Percentiles rank a stretch among this genome's conserved stretches.
These are phyloP conservation scores for Adansonia madagascariensis DNA, from an alignment of 441 rosid genomes.

Conservation along the genomic window DNA sequence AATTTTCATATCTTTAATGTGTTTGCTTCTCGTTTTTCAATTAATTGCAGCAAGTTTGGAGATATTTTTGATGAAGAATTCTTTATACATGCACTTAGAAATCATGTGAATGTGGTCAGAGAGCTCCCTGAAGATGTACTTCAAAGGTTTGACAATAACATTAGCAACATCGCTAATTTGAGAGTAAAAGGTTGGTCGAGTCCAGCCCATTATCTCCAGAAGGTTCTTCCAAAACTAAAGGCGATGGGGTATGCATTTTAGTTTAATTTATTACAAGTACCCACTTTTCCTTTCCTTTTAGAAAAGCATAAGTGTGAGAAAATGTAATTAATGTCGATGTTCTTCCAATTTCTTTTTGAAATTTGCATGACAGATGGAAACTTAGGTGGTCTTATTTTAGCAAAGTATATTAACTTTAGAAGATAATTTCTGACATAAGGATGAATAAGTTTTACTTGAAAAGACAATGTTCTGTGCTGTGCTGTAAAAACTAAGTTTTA, in stretches of 20 bases:
- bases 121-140: constrained; percentile 84
- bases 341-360: constrained; percentile 4
- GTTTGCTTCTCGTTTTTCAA: not conserved
- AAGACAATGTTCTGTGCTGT: not conserved
- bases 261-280: constrained; percentile 7
- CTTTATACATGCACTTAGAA: constrained; percentile 74
- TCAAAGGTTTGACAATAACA: constrained; percentile 76
- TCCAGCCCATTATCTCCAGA: constrained; percentile 78
- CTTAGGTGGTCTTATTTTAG: constrained; percentile 6
- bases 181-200: constrained; percentile 96
- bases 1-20: constrained; percentile 15
- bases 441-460: not conserved
- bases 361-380: not conserved
- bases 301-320: constrained; percentile 1
- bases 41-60: constrained; percentile 71
- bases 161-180: constrained; percentile 88
- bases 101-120: constrained; percentile 73
- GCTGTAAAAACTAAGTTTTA: not conserved
- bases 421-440: not conserved
- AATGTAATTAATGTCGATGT: not conserved
- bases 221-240: constrained; percentile 85
- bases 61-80: constrained; percentile 94
- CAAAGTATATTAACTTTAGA: not conserved
- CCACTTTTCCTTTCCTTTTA: not conserved
- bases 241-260: constrained; percentile 59